These are phyloP conservation scores for Clavulina sp. DNA, from an alignment of 768 basidiomycete genomes.

Conservation along the genomic window DNA sequence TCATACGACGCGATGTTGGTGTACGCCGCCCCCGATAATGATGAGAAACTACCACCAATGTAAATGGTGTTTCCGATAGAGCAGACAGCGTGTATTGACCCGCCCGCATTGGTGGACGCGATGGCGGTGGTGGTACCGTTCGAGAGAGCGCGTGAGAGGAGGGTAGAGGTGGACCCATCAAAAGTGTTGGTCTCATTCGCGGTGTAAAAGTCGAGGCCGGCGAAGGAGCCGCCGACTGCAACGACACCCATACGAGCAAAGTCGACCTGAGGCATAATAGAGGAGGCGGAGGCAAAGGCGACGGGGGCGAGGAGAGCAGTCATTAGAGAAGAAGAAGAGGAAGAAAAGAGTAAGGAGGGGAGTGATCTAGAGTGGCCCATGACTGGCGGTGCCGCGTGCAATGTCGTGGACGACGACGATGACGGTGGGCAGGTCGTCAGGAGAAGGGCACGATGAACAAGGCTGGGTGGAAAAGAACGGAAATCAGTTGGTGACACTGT, in stretches of 20 bases:
- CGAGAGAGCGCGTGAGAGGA: slow-evolving; percentile 43
- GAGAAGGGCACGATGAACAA: no score
- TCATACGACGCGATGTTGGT: slow-evolving; percentile 66
- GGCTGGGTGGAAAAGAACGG: no score
- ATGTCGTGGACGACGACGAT: no score
- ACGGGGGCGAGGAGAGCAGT: no score
- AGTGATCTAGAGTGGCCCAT: no score
- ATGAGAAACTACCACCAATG: slow-evolving; percentile 69
- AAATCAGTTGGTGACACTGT: no score
- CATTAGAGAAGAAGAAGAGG: no score
- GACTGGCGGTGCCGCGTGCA: no score
- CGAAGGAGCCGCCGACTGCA: slow-evolving; percentile 73
- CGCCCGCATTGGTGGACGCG: slow-evolving; percentile 67
- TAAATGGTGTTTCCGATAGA: slow-evolving; percentile 50
- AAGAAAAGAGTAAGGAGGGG: no score
- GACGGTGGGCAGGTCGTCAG: no score
- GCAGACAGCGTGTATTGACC: slow-evolving; percentile 59
- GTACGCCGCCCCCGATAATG: slow-evolving; percentile 40
- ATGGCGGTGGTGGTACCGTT: slow-evolving; percentile 52
- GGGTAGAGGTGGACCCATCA: slow-evolving; percentile 53
- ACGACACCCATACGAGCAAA: slow-evolving; percentile 80
- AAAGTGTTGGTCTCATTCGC: slow-evolving; percentile 34
- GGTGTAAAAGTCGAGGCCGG: slow-evolving; percentile 65
- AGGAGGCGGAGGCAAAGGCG: neutral
- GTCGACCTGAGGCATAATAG: slow-evolving; percentile 36